Base-by-base conservation (phyloP, 2,329 filamentous ascomycete genomes). In the Aphanoascus verrucosus region DNA sequence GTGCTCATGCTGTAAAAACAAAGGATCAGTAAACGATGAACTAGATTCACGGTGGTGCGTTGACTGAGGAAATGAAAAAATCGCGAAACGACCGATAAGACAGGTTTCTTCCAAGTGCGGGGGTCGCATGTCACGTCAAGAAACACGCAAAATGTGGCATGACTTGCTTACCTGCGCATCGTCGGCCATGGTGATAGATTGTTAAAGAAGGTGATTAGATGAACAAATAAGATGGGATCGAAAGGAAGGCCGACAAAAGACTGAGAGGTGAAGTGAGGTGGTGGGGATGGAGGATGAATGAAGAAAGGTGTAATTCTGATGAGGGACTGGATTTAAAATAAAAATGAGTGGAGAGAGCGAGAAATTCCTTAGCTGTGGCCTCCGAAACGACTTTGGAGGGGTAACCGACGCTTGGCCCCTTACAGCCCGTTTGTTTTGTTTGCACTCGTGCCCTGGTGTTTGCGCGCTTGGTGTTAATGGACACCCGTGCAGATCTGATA, bases 101-200 rank as follows among this genome's bases (percentile, higher is more conserved):
- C 19, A 14, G 15, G 37, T 28, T 19, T 31, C 15, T 34, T 4
- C 9, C 35, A 32, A 31, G 42, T 38, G 49, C 37, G 42, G 50
- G 50, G 41, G 15, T 9, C 41, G 19, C 42, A 38, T 52, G 49
- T 14, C 50, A 42, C 28, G 28, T 47, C 19, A 6, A 38, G 31
- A 20, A 38, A 19, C 35, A 19, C 44, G 14, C 31, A 23, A 41
- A 37, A 38, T 17, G 23, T 14, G 34, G 35, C 6, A 44, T 38
- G 19, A 46, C 23, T 1, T 55, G 70, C 78, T 67, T 78, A 84
- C 81, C 77, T 81, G 78, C 64, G 78, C 77, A 67, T 84, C 81
- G 71, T 82, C 80, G 71, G 80, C 78, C 81, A 84, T 84, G 68
- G 69, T 81, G 76, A 72, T 65, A 34, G 60, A 52, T 53, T 51